Evolutionary conservation across 495 filamentous ascomycete species (phyloP).

Genomic region (Thermochaetoides thermophila): DNA sequence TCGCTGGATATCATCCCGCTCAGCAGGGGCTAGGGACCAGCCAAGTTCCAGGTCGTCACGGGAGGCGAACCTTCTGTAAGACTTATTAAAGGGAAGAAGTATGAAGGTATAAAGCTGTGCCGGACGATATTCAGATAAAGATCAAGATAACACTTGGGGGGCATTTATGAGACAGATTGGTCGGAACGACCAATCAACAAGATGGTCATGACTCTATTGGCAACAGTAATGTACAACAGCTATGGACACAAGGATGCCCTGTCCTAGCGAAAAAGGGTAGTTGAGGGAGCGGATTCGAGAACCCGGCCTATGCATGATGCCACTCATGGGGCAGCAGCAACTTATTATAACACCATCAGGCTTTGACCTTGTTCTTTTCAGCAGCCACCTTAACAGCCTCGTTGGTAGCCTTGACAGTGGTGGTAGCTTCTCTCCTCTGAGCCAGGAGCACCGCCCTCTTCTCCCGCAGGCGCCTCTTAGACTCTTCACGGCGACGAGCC

Average conservation of each 20-base stretch:
- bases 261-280: background rate
- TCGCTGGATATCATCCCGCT: no score
- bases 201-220: constrained; percentile 8
- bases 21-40: no score
- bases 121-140: no score
- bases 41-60: no score
- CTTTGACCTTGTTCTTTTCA: constrained; percentile 4
- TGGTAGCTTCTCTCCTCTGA: constrained; percentile 2
- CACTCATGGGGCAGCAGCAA: background rate
- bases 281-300: background rate
- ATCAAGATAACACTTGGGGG: no score
- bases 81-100: no score
- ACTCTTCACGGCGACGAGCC: constrained; percentile 10
- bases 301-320: no score
- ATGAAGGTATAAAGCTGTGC: no score
- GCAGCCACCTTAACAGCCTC: no score
- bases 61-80: no score
- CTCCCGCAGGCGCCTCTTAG: constrained; percentile 8
- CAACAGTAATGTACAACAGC: constrained; percentile 9
- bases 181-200: no score
- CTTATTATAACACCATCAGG: background rate
- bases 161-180: no score
- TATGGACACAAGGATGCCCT: background rate
- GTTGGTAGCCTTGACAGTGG: constrained; percentile 4
- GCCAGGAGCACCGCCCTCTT: constrained; percentile 8